These are phyloP conservation scores for Cicer bijugum DNA, from an alignment of 306 rosid species.

Conservation along the genomic window DNA sequence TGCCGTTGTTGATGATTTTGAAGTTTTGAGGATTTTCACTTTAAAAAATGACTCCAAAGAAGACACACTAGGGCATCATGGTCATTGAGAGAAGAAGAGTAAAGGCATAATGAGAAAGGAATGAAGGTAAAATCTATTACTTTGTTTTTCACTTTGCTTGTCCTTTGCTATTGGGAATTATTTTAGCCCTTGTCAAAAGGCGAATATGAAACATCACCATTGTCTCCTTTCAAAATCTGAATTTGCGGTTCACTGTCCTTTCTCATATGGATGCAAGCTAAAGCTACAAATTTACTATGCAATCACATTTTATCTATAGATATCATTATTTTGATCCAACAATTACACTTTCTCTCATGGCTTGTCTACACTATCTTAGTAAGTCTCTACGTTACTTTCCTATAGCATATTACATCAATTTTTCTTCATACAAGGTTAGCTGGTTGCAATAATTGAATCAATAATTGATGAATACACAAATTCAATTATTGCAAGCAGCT, in stretches of 20 bases:
- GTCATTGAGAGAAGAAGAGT: conserved; percentile 30
- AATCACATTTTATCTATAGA: background rate
- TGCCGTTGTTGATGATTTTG: conserved; percentile 48
- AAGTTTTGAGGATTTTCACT: conserved; percentile 45
- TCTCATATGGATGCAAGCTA: conserved; percentile 11
- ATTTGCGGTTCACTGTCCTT: background rate
- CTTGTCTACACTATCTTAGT: background rate
- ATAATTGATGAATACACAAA: no score
- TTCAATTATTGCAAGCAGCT: no score
- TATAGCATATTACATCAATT: background rate
- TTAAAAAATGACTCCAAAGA: conserved; percentile 21
- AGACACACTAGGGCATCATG: conserved; percentile 36
- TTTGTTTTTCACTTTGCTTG: conserved; percentile 53
- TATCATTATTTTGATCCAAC: background rate
- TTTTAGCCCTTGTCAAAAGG: conserved; percentile 15
- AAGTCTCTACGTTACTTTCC: background rate
- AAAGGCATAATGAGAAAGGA: conserved; percentile 47
- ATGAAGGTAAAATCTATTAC: conserved; percentile 51
- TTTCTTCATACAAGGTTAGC: background rate
- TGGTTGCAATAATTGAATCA: background rate
- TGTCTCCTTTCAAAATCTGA: conserved; percentile 27
- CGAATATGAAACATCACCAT: conserved; percentile 13
- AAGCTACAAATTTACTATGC: background rate
- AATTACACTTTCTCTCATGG: background rate
- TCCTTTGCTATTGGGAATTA: conserved; percentile 47